Percentiles rank a stretch among this genome's conserved stretches.
Conservation (phyloP, 1,284 basidiomycete genomes). For the Ustilago bromivora region DNA sequence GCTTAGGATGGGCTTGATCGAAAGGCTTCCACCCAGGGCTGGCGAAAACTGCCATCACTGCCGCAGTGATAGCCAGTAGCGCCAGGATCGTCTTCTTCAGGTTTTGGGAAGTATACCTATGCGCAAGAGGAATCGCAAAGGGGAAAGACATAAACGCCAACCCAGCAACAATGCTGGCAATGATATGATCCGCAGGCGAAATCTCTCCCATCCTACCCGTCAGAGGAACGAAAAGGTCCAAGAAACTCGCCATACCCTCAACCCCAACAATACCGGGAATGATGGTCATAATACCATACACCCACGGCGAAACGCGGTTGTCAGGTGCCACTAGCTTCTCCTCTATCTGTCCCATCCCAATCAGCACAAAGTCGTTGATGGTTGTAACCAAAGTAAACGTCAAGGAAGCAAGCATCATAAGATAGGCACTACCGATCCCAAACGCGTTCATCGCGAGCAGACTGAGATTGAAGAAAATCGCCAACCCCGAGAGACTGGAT, state of each 20-base stretch:
- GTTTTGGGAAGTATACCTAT: slow-evolving; percentile 75
- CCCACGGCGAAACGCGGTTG: slow-evolving; percentile 54
- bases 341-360: slow-evolving; percentile 58
- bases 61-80: slow-evolving; percentile 72
- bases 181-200: slow-evolving; percentile 82
- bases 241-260: slow-evolving; percentile 78
- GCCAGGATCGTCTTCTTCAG: slow-evolving; percentile 72
- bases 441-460: slow-evolving; percentile 73
- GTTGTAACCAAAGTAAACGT: slow-evolving; percentile 71
- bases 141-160: slow-evolving; percentile 75
- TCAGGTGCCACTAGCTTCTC: slow-evolving; percentile 51
- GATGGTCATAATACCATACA: slow-evolving; percentile 62
- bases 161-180: slow-evolving; percentile 77
- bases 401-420: slow-evolving; percentile 76
- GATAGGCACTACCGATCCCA: slow-evolving; percentile 78
- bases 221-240: slow-evolving; percentile 90
- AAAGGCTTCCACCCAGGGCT: slow-evolving; percentile 75
- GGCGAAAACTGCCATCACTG: slow-evolving; percentile 76
- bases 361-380: slow-evolving; percentile 63
- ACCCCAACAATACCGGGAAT: slow-evolving; percentile 78
- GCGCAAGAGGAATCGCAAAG: slow-evolving; percentile 76
- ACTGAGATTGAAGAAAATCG: slow-evolving; percentile 55
- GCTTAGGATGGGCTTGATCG: slow-evolving; percentile 86
- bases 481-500: slow-evolving; percentile 52
- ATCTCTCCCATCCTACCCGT: slow-evolving; percentile 73